Conservation (phyloP, 2,329 filamentous ascomycete species). For the Diplodia scrobiculata region DNA sequence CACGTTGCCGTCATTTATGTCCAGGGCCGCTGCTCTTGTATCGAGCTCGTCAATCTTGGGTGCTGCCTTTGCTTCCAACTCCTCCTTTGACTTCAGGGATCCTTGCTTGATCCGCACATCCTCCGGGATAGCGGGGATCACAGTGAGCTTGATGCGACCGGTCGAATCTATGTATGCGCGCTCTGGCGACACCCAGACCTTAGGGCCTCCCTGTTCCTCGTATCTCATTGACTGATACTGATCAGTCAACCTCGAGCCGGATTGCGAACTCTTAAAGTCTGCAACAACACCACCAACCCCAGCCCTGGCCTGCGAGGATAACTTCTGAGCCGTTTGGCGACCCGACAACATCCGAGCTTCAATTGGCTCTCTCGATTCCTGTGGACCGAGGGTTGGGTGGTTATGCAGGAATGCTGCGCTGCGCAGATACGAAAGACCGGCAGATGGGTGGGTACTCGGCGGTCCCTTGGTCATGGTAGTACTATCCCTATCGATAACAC, state of each 20-base stretch:
- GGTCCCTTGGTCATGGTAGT: background rate
- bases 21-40: background rate
- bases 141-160: slow-evolving; percentile 47
- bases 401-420: slow-evolving; percentile 59
- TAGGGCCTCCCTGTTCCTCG: slow-evolving; percentile 54
- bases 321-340: slow-evolving; percentile 28
- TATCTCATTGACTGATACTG: slow-evolving; percentile 47
- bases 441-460: slow-evolving; percentile 67
- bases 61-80: slow-evolving; percentile 1
- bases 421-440: slow-evolving; percentile 63
- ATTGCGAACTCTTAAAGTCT: slow-evolving; percentile 36
- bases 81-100: slow-evolving; percentile 7
- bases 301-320: slow-evolving; percentile 41
- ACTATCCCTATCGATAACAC: background rate
- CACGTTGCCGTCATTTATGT: background rate
- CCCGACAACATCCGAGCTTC: slow-evolving; percentile 58
- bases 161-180: slow-evolving; percentile 51
- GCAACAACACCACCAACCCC: slow-evolving; percentile 52
- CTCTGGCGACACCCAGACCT: slow-evolving; percentile 55
- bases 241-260: slow-evolving; percentile 42
- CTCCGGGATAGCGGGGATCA: slow-evolving; percentile 12
- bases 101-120: slow-evolving; percentile 24
- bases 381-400: slow-evolving; percentile 63
- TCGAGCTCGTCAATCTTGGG: slow-evolving; percentile 13
- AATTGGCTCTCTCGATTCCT: slow-evolving; percentile 55